Conservation (phyloP, 1,284 basidiomycete genomes). For the Austropuccinia psidii region DNA sequence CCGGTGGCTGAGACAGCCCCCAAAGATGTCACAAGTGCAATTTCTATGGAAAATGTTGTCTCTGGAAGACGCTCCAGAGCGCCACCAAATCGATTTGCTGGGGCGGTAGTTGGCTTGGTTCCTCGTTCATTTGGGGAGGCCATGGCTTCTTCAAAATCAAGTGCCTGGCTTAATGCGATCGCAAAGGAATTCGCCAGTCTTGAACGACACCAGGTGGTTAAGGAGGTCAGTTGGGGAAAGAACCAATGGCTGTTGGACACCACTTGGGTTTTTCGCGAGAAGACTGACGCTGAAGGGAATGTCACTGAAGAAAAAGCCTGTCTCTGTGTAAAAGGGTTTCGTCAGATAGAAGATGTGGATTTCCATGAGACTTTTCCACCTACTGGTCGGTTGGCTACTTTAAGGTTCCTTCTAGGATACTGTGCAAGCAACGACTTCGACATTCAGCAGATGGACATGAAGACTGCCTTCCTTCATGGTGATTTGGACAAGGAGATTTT, state of each 20-base stretch:
- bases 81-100: too few relatives aligned
- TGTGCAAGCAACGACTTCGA: background rate
- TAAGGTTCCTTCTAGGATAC: background rate
- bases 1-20: too few relatives aligned
- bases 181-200: too few relatives aligned
- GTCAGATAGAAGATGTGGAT: background rate
- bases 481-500: background rate
- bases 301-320: background rate
- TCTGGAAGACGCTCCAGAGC: too few relatives aligned
- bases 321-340: background rate
- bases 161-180: too few relatives aligned
- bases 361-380: background rate
- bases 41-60: too few relatives aligned
- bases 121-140: too few relatives aligned
- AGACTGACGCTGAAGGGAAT: background rate
- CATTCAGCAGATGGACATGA: background rate
- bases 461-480: background rate
- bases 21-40: too few relatives aligned
- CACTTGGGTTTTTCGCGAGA: background rate
- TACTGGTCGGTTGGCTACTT: background rate
- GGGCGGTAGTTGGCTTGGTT: too few relatives aligned
- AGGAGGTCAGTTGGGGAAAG: too few relatives aligned
- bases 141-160: too few relatives aligned
- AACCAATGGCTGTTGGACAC: background rate
- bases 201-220: too few relatives aligned